Conservation (phyloP, 2,329 filamentous ascomycete species). For the Whalleya microplaca region DNA sequence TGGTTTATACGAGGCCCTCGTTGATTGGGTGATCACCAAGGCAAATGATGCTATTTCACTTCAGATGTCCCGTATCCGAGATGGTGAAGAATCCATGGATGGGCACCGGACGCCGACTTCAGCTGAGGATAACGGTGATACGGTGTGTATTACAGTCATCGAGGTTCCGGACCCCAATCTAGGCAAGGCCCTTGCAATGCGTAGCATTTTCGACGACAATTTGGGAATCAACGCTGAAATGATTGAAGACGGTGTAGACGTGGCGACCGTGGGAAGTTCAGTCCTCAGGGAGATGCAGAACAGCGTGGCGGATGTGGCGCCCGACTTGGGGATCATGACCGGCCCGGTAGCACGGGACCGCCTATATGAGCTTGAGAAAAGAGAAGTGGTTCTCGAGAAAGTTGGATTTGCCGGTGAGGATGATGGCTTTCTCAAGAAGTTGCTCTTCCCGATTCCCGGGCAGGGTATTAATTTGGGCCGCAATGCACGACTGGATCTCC, state of each 20-base stretch:
- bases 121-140: conserved; percentile 75
- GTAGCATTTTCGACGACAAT: conserved; percentile 90
- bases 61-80: conserved; percentile 70
- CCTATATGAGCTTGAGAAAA: conserved; percentile 78
- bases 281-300: conserved; percentile 86
- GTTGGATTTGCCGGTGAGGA: conserved; percentile 80
- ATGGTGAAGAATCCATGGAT: conserved; percentile 69
- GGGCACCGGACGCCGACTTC: conserved; percentile 69
- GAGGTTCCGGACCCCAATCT: conserved; percentile 81
- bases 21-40: conserved; percentile 91
- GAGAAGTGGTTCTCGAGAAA: conserved; percentile 84
- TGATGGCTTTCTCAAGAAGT: conserved; percentile 78
- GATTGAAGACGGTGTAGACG: conserved; percentile 90
- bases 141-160: conserved; percentile 85
- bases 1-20: conserved; percentile 88
- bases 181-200: conserved; percentile 86
- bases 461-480: conserved; percentile 82
- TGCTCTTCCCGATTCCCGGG: conserved; percentile 78
- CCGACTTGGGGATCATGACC: conserved; percentile 76
- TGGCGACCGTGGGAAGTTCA: conserved; percentile 74
- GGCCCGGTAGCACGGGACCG: conserved; percentile 71
- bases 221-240: conserved; percentile 95
- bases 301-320: conserved; percentile 75
- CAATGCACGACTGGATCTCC: conserved; percentile 77
- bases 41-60: conserved; percentile 83